phyloP scores from a whole-genome alignment of 73 alveolate genomes.

The Stentor coeruleus region DNA sequence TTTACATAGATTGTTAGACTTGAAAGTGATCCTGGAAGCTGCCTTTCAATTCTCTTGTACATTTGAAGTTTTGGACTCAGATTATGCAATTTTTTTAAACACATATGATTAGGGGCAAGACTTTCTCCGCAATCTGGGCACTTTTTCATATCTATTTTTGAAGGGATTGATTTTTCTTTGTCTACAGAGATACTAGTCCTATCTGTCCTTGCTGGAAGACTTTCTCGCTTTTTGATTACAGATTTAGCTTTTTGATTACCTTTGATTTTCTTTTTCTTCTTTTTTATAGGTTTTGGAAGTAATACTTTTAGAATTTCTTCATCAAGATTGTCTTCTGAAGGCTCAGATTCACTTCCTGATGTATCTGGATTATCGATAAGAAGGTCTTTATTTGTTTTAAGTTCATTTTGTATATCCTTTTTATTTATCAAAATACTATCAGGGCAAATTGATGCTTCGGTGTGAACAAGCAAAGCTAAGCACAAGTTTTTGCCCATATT shows the following conservation, averaged over 20 bases:
- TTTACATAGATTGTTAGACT: background rate
- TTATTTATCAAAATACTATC: background rate
- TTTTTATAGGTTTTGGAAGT: conserved; percentile 36
- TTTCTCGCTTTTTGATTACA: background rate
- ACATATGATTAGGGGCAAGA: background rate
- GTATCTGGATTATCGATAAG: conserved; percentile 47
- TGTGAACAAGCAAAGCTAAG: conserved; percentile 47
- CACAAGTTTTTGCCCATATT: conserved; percentile 82
- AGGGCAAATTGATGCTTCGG: conserved; percentile 34
- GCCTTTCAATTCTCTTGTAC: background rate
- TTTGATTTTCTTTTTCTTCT: conserved; percentile 30
- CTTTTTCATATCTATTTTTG: background rate
- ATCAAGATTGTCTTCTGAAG: conserved; percentile 80
- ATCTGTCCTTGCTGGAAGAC: background rate
- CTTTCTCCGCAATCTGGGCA: conserved; percentile 25
- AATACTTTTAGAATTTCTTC: conserved; percentile 59
- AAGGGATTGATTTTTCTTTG: background rate
- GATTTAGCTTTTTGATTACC: conserved; percentile 34
- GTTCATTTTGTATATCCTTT: background rate
- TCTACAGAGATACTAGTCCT: background rate
- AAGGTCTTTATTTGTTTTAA: background rate
- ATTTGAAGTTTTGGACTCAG: background rate
- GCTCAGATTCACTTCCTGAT: conserved; percentile 81
- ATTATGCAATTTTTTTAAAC: background rate
- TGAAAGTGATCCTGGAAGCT: background rate